Base-by-base conservation (phyloP, 2,329 filamentous ascomycete species). In the Cladobotryum protrusum region DNA sequence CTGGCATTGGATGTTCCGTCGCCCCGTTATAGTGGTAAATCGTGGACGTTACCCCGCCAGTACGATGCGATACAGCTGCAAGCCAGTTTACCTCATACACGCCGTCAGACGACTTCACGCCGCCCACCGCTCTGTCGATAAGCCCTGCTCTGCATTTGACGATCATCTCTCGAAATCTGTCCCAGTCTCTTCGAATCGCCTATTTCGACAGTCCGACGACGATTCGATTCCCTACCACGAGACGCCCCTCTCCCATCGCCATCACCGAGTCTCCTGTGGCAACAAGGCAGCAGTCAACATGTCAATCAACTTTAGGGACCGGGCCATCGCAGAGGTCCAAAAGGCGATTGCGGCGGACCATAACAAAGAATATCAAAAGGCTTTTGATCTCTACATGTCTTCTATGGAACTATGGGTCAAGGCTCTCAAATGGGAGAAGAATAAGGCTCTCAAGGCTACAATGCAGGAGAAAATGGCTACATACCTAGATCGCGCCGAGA, bases 381-480 rank as follows among this genome's bases (percentile, higher is more conserved):
- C 93, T 50, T 97, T 97, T 69, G 88, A 96, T 66, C 79, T 87
- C 56, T 99, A 99, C 81, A 96, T 96, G 76, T 85, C 89, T 59
- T 86, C 92, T 46, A 87, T 99, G 60, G 92, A 99, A 72, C 83
- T 97, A 52, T 99, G 97, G 77, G 96, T 99, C 87, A 87, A 97
- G 54, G 93, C 93, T 33, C 79, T 99, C 53, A 99, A 99, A 77
- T 99, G 92, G 92, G 93, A 99, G 75, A 99, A 97, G 81, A 97
- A 96, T 73, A 84, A 87, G 56, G 92, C 91, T 61, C 91, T 89
- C 56, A 97, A 97, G 76, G 90, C 95, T 66, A 95, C 96, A 81
- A 96, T 99, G 69, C 86, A 93, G 60, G 83, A 87, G 61, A 97
- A 97, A 76, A 90, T 91, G 17, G 87, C 79, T 61, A 92, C 96